Evolutionary conservation across 1,139 yeast genomes (phyloP), one percentile per base, ranked within the genome.

Genomic region (Yamadazyma songkhlaensis): DNA sequence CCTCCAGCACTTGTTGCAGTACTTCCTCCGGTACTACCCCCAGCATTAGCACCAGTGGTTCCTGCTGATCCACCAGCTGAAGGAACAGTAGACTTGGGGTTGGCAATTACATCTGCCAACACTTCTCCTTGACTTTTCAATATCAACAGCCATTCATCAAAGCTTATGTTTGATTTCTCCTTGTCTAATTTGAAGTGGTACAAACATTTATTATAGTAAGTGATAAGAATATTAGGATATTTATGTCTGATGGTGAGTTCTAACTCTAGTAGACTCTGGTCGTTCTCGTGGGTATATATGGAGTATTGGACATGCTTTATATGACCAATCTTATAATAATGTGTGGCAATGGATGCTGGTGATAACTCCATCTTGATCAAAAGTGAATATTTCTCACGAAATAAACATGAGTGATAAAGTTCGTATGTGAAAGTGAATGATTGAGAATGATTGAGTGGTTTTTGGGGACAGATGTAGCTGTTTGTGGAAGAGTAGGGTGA

Each of bases 201-300:
- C 9, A 84, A 60, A 38, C 78, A 81, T 46, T 80, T 79, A 45
- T 81, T 77, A 50, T 79, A 72, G 40, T 81, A 70, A 10, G 82
- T 75, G 5, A 81, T 71, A 31, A 84, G 59, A 7, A 75, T 72
- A 35, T 66, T 64, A 2, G 84, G 78, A 42, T 75, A 57, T 25
- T 67, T 59, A 45, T 69, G 67, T 37, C 90, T 64, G 36, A 83
- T 62, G 23, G 64, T 57, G 29, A 83, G 64, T 52, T 83, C 90
- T 35, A 82, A 72, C 45, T 81, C 84, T 12, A 81, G 62, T 9
- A 83, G 59, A 32, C 61, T 49, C 52, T 64, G 70, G 46, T 70
- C 75, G 43, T 57, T 59, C 13, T 37, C 37, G 34, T 43, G 35
- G 44, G 49, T 39, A 53, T 53, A 31, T 38, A 47, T 23, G 28